Evolutionary conservation across 441 rosid genomes (phyloP), one percentile per base, ranked within the genome.

Genomic region (Raphanus hybrid): DNA sequence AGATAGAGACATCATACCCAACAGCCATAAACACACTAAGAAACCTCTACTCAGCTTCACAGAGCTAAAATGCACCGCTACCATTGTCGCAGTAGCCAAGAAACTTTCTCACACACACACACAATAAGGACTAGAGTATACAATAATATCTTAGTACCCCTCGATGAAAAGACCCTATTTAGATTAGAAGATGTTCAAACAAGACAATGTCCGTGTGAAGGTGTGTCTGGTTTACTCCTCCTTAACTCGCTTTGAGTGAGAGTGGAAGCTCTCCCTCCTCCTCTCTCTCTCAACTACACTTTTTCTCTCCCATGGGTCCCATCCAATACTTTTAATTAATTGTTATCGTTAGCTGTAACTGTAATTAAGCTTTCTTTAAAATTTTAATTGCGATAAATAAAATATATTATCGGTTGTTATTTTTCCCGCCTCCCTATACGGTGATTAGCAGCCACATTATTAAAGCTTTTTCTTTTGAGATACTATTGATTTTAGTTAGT

Each of bases 1-100:
- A 12, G 85, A 82, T 5, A 83, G 68, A 11, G 88, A 85, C 54
- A 81, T 43, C 78, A 85, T 37, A 70, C 81, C 85, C 81, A 76
- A 82, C 16, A 86, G 48, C 71, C 83, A 82, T 58, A 81, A 79
- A 58, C 84, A 23, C 82, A 82, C 16, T 12, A 82, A 10, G 60
- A 72, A 63, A 37, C 37, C 67, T 43, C 67, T 78, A 26, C 55
- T 74, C 12, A 52, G 8, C 78, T 64, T 67, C 70, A 45, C 78
- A 15, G 63, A 59, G 68, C 83, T 66, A 55, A 54, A 55, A 66
- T 39, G 58, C 66, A 74, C 20, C 8, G 60, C 72, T 39, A 18
- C 58, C 72, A 66, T 65, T 43, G 34, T 58, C 60, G 43, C 61
- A 73, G 9, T 18, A 60, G 6, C 69, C 63, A 2, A 60, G 48